Conservation (phyloP, 2,329 filamentous ascomycete species). For the Cladosporium sp. region DNA sequence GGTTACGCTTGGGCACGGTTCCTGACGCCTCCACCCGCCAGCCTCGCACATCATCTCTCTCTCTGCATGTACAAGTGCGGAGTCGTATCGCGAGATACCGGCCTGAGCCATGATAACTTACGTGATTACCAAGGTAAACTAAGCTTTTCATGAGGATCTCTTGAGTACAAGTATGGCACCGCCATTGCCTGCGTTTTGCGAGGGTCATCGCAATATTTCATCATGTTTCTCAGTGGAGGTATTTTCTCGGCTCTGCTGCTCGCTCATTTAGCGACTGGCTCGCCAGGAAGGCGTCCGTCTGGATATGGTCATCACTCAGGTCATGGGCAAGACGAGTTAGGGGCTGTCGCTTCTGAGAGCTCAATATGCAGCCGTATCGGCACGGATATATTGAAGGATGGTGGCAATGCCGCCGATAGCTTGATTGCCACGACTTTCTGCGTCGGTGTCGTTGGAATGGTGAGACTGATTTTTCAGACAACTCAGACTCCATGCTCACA, state of each 20-base stretch:
- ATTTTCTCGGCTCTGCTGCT: slow-evolving; percentile 3
- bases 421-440: slow-evolving; percentile 46
- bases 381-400: slow-evolving; percentile 41
- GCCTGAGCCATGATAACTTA: background rate
- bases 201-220: background rate
- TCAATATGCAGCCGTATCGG: slow-evolving; percentile 45
- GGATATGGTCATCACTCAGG: slow-evolving; percentile 13
- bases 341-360: slow-evolving; percentile 45
- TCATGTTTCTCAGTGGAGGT: background rate
- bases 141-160: slow-evolving; percentile 1
- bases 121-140: slow-evolving; percentile 5
- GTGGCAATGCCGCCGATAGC: slow-evolving; percentile 52
- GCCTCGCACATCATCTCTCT: no score
- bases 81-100: slow-evolving; percentile 8
- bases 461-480: slow-evolving; percentile 27
- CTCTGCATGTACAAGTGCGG: background rate
- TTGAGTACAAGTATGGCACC: background rate
- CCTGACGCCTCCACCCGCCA: no score
- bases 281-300: slow-evolving; percentile 3
- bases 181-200: background rate
- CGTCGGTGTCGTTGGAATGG: slow-evolving; percentile 46
- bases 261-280: background rate
- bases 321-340: slow-evolving; percentile 29
- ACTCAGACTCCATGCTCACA: no score
- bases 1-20: no score